phyloP scores from a whole-genome alignment of 441 rosid species.

The Viola pubescens region DNA sequence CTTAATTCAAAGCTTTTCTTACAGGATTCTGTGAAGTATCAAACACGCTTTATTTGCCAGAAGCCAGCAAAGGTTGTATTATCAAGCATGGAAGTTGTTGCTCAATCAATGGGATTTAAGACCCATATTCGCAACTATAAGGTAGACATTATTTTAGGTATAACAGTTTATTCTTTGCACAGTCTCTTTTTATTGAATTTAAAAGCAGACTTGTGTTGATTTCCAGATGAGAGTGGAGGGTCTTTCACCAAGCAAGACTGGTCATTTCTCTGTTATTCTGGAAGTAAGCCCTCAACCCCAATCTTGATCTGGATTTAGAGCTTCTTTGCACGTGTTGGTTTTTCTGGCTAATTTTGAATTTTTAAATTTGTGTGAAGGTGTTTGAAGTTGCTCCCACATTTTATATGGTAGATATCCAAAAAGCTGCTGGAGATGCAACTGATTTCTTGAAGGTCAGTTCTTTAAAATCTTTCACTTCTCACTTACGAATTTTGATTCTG shows the following conservation, averaged over 20 bases:
- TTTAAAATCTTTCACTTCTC: not conserved
- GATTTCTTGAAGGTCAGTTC: slow-evolving; percentile 70
- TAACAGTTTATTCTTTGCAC: not conserved
- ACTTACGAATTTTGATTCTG: not conserved
- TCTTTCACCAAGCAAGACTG: slow-evolving; percentile 51
- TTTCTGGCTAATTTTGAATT: not conserved
- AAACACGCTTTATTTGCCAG: slow-evolving; percentile 78
- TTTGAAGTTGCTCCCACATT: slow-evolving; percentile 87
- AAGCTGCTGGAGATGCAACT: slow-evolving; percentile 67
- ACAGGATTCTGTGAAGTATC: slow-evolving; percentile 76
- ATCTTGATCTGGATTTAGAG: slow-evolving; percentile 1
- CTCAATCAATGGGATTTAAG: slow-evolving; percentile 96
- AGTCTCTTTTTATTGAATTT: not conserved
- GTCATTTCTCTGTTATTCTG: slow-evolving; percentile 67
- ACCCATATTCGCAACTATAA: slow-evolving; percentile 92
- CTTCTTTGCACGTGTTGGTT: not conserved
- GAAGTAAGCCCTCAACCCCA: slow-evolving; percentile 46
- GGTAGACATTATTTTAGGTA: slow-evolving; percentile 31
- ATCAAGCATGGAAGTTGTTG: slow-evolving; percentile 95
- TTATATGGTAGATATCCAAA: slow-evolving; percentile 84
- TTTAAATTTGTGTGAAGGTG: slow-evolving; percentile 35
- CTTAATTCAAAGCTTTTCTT: not conserved
- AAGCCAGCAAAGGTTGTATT: slow-evolving; percentile 82
- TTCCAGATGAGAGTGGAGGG: slow-evolving; percentile 96
- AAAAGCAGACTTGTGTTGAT: slow-evolving; percentile 10